Base-by-base conservation (phyloP, 2,329 filamentous ascomycete genomes). In the Alternaria hordeiaustralica region DNA sequence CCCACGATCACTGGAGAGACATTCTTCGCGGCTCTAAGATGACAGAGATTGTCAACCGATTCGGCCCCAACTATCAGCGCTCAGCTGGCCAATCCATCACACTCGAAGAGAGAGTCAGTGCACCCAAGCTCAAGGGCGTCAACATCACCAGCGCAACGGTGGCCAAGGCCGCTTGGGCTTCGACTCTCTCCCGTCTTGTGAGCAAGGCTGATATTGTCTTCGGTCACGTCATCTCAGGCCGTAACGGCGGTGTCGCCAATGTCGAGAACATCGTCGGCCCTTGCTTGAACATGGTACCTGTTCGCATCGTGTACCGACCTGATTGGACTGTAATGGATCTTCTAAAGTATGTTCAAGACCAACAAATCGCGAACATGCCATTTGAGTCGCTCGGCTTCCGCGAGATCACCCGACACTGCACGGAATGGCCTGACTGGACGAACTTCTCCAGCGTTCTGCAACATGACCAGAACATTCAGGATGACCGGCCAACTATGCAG, bases 161-260 rank as follows among this genome's bases (percentile, higher is more conserved):
- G 20, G 71, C 84, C 68, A 84, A 84, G 59, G 81, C 80, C n/a
- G 82, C 83, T 1, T 84, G 83, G 83, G 78, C 82, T 1, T 67
- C 74, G 2, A 79, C 81, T 11, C 70, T 84, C 6, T 78, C 81
- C 4, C 75, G 77, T 9, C 58, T 78, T 23, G 77, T 82, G 0
- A 72, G 75, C n/a, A 75, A 70, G 21, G 63, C 70, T 1, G 82
- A 84, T 61, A 72, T 82, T 44, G 77, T 83, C 12, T 83, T 83
- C 36, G 81, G 82, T 1, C 78, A 82, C 58, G 75, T 81, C 58
- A 79, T 82, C 51, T 78, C 75, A 33, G 81, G 81, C 3, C 80
- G 82, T 60, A 83, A 81, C 58, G 72, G 76, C 46, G 63, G 68
- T 6, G 72, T 82, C 11, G 66, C 69, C 2, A 79, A 79, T 6